Percentiles rank a stretch among this genome's conserved stretches.
Conservation (phyloP, 2,329 filamentous ascomycete species). For the Fusarium sp. region DNA sequence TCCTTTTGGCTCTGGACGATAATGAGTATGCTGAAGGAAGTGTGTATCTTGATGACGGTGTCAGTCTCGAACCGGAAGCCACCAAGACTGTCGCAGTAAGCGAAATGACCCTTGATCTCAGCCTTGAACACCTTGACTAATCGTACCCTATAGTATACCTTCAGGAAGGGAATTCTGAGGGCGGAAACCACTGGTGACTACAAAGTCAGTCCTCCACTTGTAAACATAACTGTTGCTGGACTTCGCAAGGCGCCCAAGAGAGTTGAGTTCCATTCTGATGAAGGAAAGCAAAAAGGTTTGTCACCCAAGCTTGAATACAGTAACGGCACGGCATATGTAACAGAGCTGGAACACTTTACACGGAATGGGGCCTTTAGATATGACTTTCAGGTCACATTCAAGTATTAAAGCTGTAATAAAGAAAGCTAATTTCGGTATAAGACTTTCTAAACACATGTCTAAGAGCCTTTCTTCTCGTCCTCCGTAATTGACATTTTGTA, state of each 20-base stretch:
- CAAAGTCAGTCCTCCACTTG: not conserved
- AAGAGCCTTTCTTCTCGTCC: too few relatives aligned
- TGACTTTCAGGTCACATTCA: not conserved
- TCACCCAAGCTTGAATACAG: not conserved
- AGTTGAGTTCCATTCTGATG: not conserved
- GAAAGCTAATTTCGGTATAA: too few relatives aligned
- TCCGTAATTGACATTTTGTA: too few relatives aligned
- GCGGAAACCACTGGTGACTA: not conserved
- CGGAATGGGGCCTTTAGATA: not conserved
- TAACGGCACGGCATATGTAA: not conserved
- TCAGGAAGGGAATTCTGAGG: not conserved
- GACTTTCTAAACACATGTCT: too few relatives aligned
- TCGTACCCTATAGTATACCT: not conserved
- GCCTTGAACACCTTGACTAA: fast-evolving
- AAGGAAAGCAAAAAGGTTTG: fast-evolving
- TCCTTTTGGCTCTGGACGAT: not conserved
- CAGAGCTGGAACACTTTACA: not conserved
- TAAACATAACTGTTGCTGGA: not conserved
- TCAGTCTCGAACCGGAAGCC: not conserved
- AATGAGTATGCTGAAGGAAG: not conserved
- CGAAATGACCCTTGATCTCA: fast-evolving
- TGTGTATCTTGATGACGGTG: not conserved
- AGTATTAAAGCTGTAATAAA: not conserved
- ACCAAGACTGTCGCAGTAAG: not conserved
- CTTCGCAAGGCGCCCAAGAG: not conserved